Evolutionary conservation across 225 moss, liverwort and hornwort species (phyloP).

Genomic region (Asterella californica): DNA sequence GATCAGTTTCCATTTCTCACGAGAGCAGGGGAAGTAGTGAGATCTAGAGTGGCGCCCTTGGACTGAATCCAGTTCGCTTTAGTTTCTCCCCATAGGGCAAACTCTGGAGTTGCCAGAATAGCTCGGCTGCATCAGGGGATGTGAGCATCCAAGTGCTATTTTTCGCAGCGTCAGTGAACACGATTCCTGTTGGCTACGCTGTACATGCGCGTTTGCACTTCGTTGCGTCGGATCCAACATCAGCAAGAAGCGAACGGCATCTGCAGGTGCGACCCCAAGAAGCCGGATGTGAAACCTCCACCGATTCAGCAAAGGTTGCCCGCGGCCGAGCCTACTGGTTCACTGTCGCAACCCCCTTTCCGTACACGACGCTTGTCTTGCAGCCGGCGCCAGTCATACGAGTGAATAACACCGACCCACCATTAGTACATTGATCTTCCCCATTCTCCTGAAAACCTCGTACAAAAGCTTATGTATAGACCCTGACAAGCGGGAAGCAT

Average conservation of each 20-base stretch:
- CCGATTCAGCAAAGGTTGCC: neutral
- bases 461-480: too few species aligned
- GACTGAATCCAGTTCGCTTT: too few species aligned
- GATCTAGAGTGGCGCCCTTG: too few species aligned
- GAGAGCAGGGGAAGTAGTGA: too few species aligned
- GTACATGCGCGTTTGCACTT: neutral
- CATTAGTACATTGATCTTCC: too few species aligned
- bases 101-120: neutral
- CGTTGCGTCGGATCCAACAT: neutral
- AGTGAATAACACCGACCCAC: neutral
- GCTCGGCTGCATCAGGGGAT: neutral
- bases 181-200: neutral
- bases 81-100: neutral
- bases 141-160: neutral
- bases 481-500: too few species aligned
- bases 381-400: neutral
- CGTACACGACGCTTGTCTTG: neutral
- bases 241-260: neutral
- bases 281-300: neutral
- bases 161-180: neutral
- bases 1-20: too few species aligned
- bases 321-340: too few species aligned
- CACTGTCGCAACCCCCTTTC: too few species aligned
- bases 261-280: neutral
- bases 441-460: too few species aligned